Percentiles rank a stretch among this genome's conserved stretches.
These are phyloP conservation scores for Helichrysum umbraculigerum DNA, from an alignment of 129 eudicot genomes.

Conservation along the genomic window DNA sequence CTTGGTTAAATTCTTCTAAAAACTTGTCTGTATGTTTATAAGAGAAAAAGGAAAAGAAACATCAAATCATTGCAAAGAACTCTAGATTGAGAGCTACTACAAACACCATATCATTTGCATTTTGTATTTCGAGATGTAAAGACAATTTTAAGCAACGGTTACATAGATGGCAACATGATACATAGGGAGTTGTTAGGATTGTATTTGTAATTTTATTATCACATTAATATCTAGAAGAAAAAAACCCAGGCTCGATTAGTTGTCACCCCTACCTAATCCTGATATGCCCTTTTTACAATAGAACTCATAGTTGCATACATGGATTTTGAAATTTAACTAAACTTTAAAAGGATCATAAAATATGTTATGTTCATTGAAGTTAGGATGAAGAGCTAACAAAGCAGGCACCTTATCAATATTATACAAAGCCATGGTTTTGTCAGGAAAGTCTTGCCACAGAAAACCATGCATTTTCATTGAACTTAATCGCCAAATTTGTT, in stretches of 20 bases:
- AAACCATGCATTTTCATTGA: slow-evolving; percentile 95
- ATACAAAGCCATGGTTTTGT: slow-evolving; percentile 59
- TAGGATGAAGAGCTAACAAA: slow-evolving; percentile 72
- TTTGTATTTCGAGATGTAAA: not conserved
- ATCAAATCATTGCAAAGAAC: slow-evolving; percentile 1
- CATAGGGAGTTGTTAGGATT: not conserved
- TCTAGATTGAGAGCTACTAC: slow-evolving; percentile 11
- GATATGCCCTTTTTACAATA: not conserved
- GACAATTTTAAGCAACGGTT: not conserved
- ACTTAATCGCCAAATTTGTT: slow-evolving; percentile 62
- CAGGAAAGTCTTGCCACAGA: slow-evolving; percentile 91
- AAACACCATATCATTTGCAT: not conserved
- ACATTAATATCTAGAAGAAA: not conserved
- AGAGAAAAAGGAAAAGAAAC: slow-evolving; percentile 11
- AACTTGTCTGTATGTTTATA: slow-evolving; percentile 57
- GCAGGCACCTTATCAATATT: slow-evolving; percentile 90
- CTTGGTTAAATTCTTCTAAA: slow-evolving; percentile 71
- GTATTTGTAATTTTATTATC: not conserved
- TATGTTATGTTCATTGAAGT: slow-evolving; percentile 62
- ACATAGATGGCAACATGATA: not conserved
- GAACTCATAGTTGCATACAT: slow-evolving; percentile 10
- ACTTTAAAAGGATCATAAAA: slow-evolving; percentile 98
- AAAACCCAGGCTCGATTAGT: not conserved
- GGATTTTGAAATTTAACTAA: slow-evolving; percentile 31
- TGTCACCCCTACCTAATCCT: not conserved